Evolutionary conservation across 1,284 basidiomycete species (phyloP).

Genomic region (Caloboletus firmus): DNA sequence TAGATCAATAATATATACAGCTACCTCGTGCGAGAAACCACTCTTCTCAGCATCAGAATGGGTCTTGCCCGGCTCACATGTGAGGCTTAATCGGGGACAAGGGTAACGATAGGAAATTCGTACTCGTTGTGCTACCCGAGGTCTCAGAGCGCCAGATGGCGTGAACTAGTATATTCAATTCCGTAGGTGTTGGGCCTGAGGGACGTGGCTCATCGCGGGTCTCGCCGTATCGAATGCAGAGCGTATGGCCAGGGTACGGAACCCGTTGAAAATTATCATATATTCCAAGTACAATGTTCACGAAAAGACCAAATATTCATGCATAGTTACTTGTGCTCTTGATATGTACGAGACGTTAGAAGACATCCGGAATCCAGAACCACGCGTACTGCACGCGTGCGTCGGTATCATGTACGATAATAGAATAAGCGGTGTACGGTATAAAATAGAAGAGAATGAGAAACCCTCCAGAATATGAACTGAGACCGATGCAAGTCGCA

Average conservation of each 20-base stretch:
- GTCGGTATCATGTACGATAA: constrained; percentile 17
- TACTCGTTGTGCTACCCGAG: constrained; percentile 29
- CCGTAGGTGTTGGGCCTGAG: constrained; percentile 72
- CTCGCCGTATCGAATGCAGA: constrained; percentile 45
- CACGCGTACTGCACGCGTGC: constrained; percentile 10
- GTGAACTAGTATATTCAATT: constrained; percentile 79
- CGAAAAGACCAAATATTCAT: not conserved
- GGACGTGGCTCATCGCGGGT: constrained; percentile 66
- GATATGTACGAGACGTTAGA: constrained; percentile 10
- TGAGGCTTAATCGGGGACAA: too few relatives aligned
- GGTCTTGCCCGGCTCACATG: too few relatives aligned
- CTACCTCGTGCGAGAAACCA: too few relatives aligned
- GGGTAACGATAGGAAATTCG: constrained; percentile 22
- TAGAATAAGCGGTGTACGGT: constrained; percentile 18
- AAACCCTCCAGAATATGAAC: constrained; percentile 6
- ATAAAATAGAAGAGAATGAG: constrained; percentile 3
- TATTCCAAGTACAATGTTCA: not conserved
- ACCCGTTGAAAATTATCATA: constrained; percentile 41
- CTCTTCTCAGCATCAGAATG: too few relatives aligned
- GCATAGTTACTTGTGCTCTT: not conserved
- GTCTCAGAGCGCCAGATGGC: constrained; percentile 35
- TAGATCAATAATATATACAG: too few relatives aligned
- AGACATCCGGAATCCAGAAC: constrained; percentile 2
- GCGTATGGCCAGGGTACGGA: constrained; percentile 39
- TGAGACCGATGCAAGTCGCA: not conserved